Base-by-base conservation (phyloP, 2,329 filamentous ascomycete species). In the Neonectria coccinea region DNA sequence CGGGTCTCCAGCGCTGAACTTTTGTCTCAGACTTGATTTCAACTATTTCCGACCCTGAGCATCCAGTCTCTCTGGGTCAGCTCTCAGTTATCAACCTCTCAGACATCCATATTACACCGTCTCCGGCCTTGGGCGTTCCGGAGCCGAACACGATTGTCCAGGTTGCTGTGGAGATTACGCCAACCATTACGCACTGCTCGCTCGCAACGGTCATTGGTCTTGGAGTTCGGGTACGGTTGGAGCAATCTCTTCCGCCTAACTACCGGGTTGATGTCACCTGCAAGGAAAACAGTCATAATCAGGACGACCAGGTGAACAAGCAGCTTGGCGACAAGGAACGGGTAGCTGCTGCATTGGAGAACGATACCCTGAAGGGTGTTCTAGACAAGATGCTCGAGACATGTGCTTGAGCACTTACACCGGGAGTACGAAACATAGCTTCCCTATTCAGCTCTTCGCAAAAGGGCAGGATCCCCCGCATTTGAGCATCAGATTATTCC, bases 271-370 rank as follows among this genome's bases (percentile, higher is more conserved):
- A 98, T 78, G 93, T 98, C 50, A 88, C 91, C 73, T 97, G 97
- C 79, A 97, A 98, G 79, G 92, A 97, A 80, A 95, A 94, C 67
- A 96, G 94, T n/a, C 96, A 98, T 78, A 93, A 89, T 69, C 97
- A 97, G 66, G 95, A 93, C 50, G 94, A 97, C 67, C 94, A 97
- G 78, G 94, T 97, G 56, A 97, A 97, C 82, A 97, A 97, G 84
- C 96, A 99, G 80, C 83, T 99, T 47, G 92, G 90, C 36, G 96
- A 99, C 81, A 99, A 98, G 84, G 96, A 99, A 82, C 86, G 96
- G 66, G 96, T 99, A 48, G 94, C 95, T 1, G 96, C 96, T 10
- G 96, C 96, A 7, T 83, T 97, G 72, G 96, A 98, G 80, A 99
- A 99, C 77, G 92, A 92, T 61, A 97, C 92, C 1, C 82, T 99